phyloP scores from a whole-genome alignment of 2,329 filamentous ascomycete genomes.

The Seiridium unicorne region DNA sequence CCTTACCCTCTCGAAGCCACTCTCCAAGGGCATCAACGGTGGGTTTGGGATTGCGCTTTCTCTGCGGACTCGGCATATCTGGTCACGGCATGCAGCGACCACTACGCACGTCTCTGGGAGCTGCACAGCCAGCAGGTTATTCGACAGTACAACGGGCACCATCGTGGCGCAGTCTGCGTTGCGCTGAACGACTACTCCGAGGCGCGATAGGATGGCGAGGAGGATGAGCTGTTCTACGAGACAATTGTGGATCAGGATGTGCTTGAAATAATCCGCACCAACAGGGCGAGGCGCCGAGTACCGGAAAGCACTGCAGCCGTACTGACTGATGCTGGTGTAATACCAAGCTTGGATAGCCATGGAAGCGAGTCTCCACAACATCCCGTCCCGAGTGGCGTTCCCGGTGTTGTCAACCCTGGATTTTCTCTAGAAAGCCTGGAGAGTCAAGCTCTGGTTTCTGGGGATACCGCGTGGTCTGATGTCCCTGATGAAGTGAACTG shows the following conservation, averaged over 20 bases:
- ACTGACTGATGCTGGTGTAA: too few species aligned
- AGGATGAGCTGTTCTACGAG: background rate
- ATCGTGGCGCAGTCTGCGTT: constrained; percentile 87
- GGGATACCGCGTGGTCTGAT: constrained; percentile 1
- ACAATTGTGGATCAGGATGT: too few species aligned
- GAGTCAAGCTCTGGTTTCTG: constrained; percentile 1
- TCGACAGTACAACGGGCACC: constrained; percentile 91
- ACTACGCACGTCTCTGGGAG: constrained; percentile 92
- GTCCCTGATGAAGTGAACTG: background rate
- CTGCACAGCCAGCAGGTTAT: constrained; percentile 84
- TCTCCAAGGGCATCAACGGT: constrained; percentile 85
- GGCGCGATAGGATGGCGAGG: constrained; percentile 33
- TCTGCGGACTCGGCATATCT: constrained; percentile 90
- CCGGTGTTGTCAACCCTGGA: background rate
- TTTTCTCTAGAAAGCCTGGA: constrained; percentile 1
- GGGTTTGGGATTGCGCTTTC: constrained; percentile 98
- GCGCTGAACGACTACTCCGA: constrained; percentile 84
- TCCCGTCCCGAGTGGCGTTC: background rate
- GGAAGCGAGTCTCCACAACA: too few species aligned
- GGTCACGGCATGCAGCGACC: constrained; percentile 89
- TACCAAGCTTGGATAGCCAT: too few species aligned
- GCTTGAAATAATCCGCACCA: background rate
- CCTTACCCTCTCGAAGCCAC: constrained; percentile 82
- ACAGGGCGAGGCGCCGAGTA: background rate
- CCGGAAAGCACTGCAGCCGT: too few species aligned